A percentile compares a stretch with the other conserved stretches of the same genome.
These are phyloP conservation scores for Hansenula lynferdii DNA, from an alignment of 1,139 yeast genomes.

Conservation along the genomic window DNA sequence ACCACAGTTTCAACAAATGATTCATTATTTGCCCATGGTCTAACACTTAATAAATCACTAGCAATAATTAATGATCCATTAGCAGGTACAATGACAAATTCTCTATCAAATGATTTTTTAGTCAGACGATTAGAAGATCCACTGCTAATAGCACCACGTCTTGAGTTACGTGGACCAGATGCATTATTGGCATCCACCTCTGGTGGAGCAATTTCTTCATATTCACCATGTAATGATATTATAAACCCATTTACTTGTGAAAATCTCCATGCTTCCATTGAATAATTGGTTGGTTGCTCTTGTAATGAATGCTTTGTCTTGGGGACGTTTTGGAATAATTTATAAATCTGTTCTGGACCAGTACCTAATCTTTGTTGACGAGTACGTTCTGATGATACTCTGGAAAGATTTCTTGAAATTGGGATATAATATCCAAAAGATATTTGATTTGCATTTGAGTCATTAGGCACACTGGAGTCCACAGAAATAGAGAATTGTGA, in stretches of 20 bases:
- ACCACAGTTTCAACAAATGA: conserved; percentile 27
- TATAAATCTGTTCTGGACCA: conserved; percentile 67
- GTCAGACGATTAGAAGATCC: conserved; percentile 41
- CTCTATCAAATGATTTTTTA: conserved; percentile 81
- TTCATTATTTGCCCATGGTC: conserved; percentile 54
- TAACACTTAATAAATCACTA: conserved; percentile 69
- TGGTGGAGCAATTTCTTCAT: conserved; percentile 60
- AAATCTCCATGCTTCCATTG: conserved; percentile 74
- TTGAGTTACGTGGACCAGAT: conserved; percentile 19
- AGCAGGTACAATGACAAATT: conserved; percentile 73
- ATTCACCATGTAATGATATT: conserved; percentile 79
- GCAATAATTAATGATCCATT: conserved; percentile 75
- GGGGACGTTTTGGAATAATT: conserved; percentile 64
- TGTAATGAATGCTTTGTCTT: conserved; percentile 66
- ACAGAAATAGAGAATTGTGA: conserved; percentile 78
- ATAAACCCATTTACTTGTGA: conserved; percentile 74
- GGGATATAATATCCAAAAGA: conserved; percentile 65
- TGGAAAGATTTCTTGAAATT: conserved; percentile 70
- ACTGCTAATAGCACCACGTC: conserved; percentile 21
- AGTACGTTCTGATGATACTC: conserved; percentile 56
- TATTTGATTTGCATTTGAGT: conserved; percentile 31
- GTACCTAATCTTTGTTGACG: conserved; percentile 54
- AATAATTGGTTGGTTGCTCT: conserved; percentile 57
- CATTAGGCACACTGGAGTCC: conserved; percentile 40
- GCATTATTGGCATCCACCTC: conserved; percentile 27